A percentile compares a stretch with the other conserved stretches of the same genome.
Evolutionary conservation across 192 early-diverging fungal species (phyloP).

Genomic region (Tieghemiomyces parasiticus): DNA sequence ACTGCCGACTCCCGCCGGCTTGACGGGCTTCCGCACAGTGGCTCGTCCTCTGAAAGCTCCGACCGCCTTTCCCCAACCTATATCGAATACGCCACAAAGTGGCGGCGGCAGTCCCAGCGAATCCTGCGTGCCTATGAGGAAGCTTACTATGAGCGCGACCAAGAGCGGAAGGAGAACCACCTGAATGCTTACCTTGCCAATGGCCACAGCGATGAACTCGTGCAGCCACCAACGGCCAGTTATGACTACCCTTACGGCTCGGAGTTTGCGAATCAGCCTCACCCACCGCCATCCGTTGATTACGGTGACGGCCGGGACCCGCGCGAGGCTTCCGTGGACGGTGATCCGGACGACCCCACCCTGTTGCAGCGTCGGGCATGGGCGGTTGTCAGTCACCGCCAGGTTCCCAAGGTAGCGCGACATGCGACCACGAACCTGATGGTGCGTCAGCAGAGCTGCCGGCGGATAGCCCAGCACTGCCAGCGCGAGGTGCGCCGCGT

Average conservation of each 20-base stretch:
- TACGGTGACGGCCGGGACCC: neutral
- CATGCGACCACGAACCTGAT: slow-evolving; percentile 21
- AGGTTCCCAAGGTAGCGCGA: slow-evolving; percentile 24
- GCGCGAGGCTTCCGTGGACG: neutral
- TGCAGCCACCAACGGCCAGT: no score
- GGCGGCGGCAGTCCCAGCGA: neutral
- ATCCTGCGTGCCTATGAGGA: slow-evolving; percentile 1
- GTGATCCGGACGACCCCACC: neutral
- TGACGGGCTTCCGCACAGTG: no score
- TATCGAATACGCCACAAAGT: neutral
- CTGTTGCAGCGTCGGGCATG: slow-evolving; percentile 13
- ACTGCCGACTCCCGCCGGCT: no score
- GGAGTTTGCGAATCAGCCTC: neutral
- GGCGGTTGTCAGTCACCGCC: slow-evolving; percentile 17
- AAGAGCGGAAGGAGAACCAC: no score
- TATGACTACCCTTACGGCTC: no score
- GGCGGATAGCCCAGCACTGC: slow-evolving; percentile 52
- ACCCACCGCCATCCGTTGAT: neutral
- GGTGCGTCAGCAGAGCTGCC: slow-evolving; percentile 39
- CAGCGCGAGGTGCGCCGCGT: slow-evolving; percentile 56
- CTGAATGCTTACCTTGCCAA: no score
- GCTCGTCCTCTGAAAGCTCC: no score
- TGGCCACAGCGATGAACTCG: no score
- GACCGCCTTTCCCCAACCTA: no score
- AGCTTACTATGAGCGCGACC: neutral